phyloP scores from a whole-genome alignment of 345 rosid genomes.

The Acer yangbiense region DNA sequence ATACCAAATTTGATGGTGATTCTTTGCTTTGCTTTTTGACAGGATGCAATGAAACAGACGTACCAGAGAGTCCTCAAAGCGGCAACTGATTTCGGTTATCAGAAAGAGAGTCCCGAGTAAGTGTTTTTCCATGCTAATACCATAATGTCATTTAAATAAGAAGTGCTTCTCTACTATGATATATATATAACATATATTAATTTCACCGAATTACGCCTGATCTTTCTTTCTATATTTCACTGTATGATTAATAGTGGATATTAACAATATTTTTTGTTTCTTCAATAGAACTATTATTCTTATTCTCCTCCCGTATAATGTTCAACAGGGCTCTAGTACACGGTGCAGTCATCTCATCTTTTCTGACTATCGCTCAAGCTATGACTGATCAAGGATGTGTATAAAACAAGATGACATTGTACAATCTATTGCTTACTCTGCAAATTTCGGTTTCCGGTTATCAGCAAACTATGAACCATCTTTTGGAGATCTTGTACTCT shows the following conservation, averaged over 20 bases:
- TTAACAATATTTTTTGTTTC: not conserved
- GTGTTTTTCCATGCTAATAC: constrained; percentile 29
- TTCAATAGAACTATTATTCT: not conserved
- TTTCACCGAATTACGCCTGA: too few species aligned
- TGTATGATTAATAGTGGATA: not conserved
- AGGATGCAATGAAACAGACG: constrained; percentile 97
- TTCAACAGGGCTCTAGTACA: constrained; percentile 76
- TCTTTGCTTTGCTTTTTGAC: constrained; percentile 28
- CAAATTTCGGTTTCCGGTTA: constrained; percentile 1
- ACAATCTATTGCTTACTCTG: constrained; percentile 4
- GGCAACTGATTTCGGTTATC: constrained; percentile 91
- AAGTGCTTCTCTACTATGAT: not conserved
- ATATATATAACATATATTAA: not conserved
- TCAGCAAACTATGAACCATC: not conserved
- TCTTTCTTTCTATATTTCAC: not conserved
- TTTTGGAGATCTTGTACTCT: not conserved
- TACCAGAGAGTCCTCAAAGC: constrained; percentile 89
- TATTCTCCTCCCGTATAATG: not conserved
- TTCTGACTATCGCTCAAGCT: constrained; percentile 92
- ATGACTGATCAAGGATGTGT: constrained; percentile 99
- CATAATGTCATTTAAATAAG: too few species aligned
- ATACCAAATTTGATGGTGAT: constrained; percentile 6
- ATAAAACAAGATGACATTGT: constrained; percentile 33
- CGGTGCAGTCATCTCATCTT: constrained; percentile 89
- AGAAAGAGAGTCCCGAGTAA: constrained; percentile 95